Evolutionary conservation across 768 basidiomycete genomes (phyloP), one percentile per base, ranked within the genome.

Genomic region (Boletus rubropictus): DNA sequence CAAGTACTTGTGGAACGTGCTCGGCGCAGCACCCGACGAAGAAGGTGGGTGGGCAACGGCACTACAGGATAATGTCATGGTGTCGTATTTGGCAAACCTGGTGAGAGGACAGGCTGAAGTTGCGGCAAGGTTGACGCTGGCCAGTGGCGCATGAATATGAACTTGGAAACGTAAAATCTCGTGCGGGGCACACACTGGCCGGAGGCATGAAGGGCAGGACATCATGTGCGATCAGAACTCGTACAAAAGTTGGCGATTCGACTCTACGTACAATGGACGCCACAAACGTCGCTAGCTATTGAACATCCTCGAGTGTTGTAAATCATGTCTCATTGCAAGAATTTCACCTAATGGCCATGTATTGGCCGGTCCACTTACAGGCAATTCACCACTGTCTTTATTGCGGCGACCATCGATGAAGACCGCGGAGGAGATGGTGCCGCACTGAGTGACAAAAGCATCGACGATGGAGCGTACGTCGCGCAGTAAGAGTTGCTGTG

Each of bases 271-370:
- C 41, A 4, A 3, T 22, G 7, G 22, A 17, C 9, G 28, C 20
- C 9, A 18, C 14, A 14, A 11, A 44, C 24, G 46, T 31, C 27
- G 12, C 28, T 20, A 53, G 68, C 86, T 88, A 68, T 99, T 99
- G 75, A 99, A 99, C 54, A 98, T 91, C 50, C 94, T 78, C 36
- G 91, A 94, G 69, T 98, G 95, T 66, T 93, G 89, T 59, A 92
- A 69, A 69, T 97, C 95, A 66, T 99, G 96, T 49, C 96, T 75
- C 33, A 81, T 79, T 29, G 86, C 82, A 24, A 98, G 74, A 33
- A 98, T 86, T 69, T 99, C 96, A 15, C 93, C 94, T 17, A 99
- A 66, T 1, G 95, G 96, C 95, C 95, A 98, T 14, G 90, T 97
- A 57, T 83, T 92, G 31, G 86, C 84, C 4, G 94, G 92, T 0